phyloP scores from a whole-genome alignment of 257 asterid genomes.

The Linderniella brevidens region DNA sequence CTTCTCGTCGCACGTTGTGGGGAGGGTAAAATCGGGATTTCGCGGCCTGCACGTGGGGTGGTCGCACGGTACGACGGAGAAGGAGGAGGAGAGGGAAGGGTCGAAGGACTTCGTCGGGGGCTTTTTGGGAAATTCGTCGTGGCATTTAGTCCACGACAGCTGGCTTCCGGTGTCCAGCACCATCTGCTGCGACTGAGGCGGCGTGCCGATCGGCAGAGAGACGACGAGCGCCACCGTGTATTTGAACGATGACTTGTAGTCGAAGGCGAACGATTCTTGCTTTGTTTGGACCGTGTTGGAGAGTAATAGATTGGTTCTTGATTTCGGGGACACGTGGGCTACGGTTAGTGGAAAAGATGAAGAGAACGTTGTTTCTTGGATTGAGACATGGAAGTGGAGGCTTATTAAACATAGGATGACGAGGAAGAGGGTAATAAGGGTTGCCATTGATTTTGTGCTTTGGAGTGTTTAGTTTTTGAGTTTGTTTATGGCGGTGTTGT shows the following conservation, averaged over 20 bases:
- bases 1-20: slow-evolving; percentile 63
- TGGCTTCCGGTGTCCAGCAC: slow-evolving; percentile 89
- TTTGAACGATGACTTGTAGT: slow-evolving; percentile 33
- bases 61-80: slow-evolving; percentile 61
- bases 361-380: too few species aligned
- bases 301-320: background rate
- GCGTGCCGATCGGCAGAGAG: slow-evolving; percentile 80
- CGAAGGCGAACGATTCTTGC: slow-evolving; percentile 1
- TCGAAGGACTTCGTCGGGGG: slow-evolving; percentile 45
- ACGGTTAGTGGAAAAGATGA: too few species aligned
- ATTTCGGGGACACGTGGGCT: too few species aligned
- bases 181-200: slow-evolving; percentile 69
- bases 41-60: slow-evolving; percentile 65
- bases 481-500: too few species aligned
- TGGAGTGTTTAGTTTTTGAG: too few species aligned
- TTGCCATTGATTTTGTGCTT: too few species aligned
- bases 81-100: slow-evolving; percentile 65
- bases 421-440: too few species aligned
- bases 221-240: slow-evolving; percentile 74
- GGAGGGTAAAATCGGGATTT: slow-evolving; percentile 70
- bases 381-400: too few species aligned
- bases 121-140: slow-evolving; percentile 19
- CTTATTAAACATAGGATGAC: too few species aligned
- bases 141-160: slow-evolving; percentile 90
- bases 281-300: background rate